Evolutionary conservation across 2,329 filamentous ascomycete genomes (phyloP), one percentile per base, ranked within the genome.

Genomic region (Trichoderma sp.): DNA sequence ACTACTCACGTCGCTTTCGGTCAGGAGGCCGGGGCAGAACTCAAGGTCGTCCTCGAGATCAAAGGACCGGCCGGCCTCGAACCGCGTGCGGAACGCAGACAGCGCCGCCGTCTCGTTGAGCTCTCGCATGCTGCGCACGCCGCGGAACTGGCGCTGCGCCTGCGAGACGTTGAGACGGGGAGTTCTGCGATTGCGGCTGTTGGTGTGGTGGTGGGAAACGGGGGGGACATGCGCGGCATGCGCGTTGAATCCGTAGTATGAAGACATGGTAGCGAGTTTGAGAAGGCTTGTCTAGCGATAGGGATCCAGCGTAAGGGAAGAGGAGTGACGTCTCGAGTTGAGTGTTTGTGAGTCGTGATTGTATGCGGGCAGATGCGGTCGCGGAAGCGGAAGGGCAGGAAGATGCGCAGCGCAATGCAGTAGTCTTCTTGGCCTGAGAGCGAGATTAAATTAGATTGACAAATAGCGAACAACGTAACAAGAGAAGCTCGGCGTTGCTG

Each of bases 11-110:
- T 97, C 93, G 80, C 87, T 93, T 82, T 97, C 94, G 39, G 93
- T 97, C 83, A 98, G 84, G 73, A 98, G 87, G 78, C 90, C 89
- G 71, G 94, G 94, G 81, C 94, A 97, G 80, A 98, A 98, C 80
- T 97, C 91, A 82, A 97, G 86, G 78, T 98, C 94, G 78, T 98
- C 94, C 76, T 97, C 94, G 70, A 98, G 86, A 74, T 98, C 94
- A 76, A 98, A 98, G 10, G 94, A 97, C 69, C 93, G 89, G 69
- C 92, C 93, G 71, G 93, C 92, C 82, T 98, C 94, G 74, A 97
- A 97, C 76, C 93, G 90, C 73, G 88, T 88, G 73, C 94, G 91
- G 83, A 97, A 97, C 70, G 89, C 88, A 70, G 87, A 86, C 69
- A 96, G 84, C 60, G 89, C 87, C 22, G 89, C 88, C n/a, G 90